phyloP scores from a whole-genome alignment of 169 alveolate genomes.

The Babesia sp. region DNA sequence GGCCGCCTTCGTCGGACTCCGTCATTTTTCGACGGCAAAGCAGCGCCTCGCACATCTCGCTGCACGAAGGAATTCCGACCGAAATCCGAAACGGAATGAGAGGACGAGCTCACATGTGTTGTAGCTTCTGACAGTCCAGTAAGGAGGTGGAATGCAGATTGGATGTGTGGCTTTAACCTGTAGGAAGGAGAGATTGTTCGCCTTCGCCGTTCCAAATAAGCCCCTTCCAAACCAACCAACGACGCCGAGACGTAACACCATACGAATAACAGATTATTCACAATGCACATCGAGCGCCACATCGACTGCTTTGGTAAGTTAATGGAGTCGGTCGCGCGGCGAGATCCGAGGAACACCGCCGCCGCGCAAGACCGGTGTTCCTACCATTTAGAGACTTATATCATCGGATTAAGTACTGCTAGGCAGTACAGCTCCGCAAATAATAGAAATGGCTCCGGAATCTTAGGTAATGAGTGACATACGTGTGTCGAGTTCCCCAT shows the following conservation, averaged over 20 bases:
- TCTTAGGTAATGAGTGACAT: neutral
- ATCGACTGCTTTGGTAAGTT: neutral
- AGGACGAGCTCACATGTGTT: too few relatives aligned
- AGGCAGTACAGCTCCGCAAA: neutral
- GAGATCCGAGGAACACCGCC: neutral
- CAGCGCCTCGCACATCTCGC: neutral
- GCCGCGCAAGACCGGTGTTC: conserved; percentile 1
- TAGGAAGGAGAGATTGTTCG: neutral
- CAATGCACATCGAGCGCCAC: neutral
- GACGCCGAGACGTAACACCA: neutral
- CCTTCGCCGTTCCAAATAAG: neutral
- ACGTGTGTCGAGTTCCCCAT: neutral
- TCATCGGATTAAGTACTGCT: too few relatives aligned
- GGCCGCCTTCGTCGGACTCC: neutral
- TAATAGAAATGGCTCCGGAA: neutral
- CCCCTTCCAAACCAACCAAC: neutral
- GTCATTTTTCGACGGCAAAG: neutral
- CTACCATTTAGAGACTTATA: neutral
- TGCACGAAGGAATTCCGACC: neutral
- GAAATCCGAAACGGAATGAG: too few relatives aligned
- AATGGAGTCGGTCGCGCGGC: neutral
- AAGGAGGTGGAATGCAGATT: neutral
- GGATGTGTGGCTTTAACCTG: neutral
- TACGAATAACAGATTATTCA: neutral
- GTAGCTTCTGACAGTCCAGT: neutral